phyloP scores from a whole-genome alignment of 352 stramenopile genomes.

The Phytophthora boehmeriae region DNA sequence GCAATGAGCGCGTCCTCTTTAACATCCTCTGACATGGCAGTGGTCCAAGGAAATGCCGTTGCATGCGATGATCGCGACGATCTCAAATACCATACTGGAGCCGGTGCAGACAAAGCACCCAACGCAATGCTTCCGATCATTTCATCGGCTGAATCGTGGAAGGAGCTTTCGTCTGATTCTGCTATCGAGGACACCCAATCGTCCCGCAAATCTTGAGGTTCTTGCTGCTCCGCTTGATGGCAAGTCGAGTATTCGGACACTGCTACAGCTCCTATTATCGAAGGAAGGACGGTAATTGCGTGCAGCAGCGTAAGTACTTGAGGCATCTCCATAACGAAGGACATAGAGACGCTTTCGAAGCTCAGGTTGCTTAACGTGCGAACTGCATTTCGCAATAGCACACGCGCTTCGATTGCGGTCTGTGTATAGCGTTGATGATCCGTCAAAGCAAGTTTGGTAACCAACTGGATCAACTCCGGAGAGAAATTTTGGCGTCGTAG shows the following conservation, averaged over 20 bases:
- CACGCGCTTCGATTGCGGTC: slow-evolving; percentile 23
- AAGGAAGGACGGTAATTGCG: slow-evolving; percentile 34
- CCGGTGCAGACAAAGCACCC: background rate
- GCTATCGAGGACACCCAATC: slow-evolving; percentile 17
- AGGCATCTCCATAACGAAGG: slow-evolving; percentile 60
- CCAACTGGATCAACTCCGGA: slow-evolving; percentile 60
- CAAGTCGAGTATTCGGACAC: background rate
- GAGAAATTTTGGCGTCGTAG: slow-evolving; percentile 53
- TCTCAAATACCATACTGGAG: slow-evolving; percentile 25
- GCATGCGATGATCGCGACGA: slow-evolving; percentile 7
- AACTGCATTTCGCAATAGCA: slow-evolving; percentile 60
- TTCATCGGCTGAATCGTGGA: background rate
- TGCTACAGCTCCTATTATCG: slow-evolving; percentile 5
- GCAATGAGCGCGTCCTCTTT: slow-evolving; percentile 71
- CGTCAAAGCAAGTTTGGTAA: slow-evolving; percentile 52
- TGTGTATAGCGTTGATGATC: slow-evolving; percentile 40
- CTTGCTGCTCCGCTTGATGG: slow-evolving; percentile 3
- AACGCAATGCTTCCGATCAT: slow-evolving; percentile 15
- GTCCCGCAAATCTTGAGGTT: background rate
- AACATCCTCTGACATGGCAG: slow-evolving; percentile 46
- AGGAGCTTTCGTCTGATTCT: slow-evolving; percentile 4
- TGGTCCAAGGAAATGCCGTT: slow-evolving; percentile 29
- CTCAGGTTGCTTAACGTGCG: slow-evolving; percentile 70
- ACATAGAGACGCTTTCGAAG: slow-evolving; percentile 52
- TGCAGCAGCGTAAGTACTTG: slow-evolving; percentile 62